phyloP scores from a whole-genome alignment of 2,329 filamentous ascomycete species.

The Sclerotiophoma versabilis region DNA sequence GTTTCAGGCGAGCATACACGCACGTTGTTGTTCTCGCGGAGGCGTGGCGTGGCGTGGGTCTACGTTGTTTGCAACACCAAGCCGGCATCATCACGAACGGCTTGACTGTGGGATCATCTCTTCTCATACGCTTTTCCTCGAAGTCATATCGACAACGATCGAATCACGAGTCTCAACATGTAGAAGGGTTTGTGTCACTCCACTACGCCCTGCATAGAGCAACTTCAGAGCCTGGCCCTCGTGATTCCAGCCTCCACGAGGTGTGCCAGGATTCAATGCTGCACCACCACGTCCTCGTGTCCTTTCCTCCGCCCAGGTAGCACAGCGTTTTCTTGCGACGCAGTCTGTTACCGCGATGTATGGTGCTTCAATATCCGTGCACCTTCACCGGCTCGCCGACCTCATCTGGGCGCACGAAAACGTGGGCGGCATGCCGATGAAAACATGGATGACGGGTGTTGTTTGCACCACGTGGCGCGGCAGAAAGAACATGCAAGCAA shows the following conservation, averaged over 20 bases:
- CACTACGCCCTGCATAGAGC: conserved; percentile 7
- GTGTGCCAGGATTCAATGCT: not conserved
- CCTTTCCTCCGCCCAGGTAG: not conserved
- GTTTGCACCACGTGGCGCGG: conserved; percentile 4
- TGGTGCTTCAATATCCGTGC: not conserved
- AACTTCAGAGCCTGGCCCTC: conserved; percentile 3
- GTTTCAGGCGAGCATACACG: conserved; percentile 3
- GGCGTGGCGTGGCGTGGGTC: not conserved
- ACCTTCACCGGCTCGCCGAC: not conserved
- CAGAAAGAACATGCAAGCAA: conserved; percentile 9
- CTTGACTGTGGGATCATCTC: not conserved
- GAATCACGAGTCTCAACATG: not conserved
- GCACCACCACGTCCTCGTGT: not conserved
- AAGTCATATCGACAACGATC: not conserved
- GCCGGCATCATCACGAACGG: not conserved
- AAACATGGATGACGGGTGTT: not conserved
- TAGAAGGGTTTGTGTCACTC: not conserved
- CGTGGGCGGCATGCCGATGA: conserved; percentile 2
- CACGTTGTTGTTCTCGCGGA: not conserved
- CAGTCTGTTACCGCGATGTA: not conserved
- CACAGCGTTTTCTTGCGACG: not conserved
- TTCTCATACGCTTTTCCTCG: no score
- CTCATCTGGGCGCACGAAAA: conserved; percentile 5
- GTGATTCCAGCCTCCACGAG: conserved; percentile 2
- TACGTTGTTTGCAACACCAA: not conserved